Conservation (phyloP, 1,284 basidiomycete species). For the Golubevia sp. region DNA sequence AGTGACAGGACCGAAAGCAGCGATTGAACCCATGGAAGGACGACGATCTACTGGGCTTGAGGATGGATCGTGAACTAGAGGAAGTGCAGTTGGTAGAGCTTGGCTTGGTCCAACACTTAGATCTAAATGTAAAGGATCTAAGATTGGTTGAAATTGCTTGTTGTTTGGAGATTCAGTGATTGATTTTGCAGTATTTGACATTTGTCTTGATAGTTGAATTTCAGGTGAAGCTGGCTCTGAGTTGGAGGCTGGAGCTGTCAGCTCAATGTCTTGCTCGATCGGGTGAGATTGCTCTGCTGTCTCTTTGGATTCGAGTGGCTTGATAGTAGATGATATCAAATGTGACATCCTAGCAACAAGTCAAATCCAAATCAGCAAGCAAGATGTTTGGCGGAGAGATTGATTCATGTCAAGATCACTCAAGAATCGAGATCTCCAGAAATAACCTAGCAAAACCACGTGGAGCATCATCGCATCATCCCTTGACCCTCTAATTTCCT, state of each 20-base stretch:
- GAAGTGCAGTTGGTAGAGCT: not conserved
- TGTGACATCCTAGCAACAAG: too few relatives aligned
- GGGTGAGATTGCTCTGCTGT: not conserved
- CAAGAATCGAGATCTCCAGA: too few relatives aligned
- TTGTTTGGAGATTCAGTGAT: not conserved
- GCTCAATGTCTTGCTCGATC: not conserved
- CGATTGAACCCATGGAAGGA: not conserved
- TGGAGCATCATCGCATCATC: too few relatives aligned
- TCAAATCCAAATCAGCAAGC: too few relatives aligned
- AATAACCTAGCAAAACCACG: too few relatives aligned
- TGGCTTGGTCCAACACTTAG: not conserved
- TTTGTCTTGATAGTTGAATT: not conserved
- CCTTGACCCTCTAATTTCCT: too few relatives aligned
- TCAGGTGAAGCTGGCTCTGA: not conserved
- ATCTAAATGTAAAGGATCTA: not conserved
- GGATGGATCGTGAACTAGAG: too few relatives aligned
- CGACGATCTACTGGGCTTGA: not conserved
- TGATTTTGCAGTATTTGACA: not conserved
- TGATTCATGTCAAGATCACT: too few relatives aligned
- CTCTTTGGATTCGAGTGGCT: not conserved
- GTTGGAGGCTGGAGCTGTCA: not conserved
- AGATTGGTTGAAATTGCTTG: not conserved
- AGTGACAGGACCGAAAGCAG: conserved; percentile 6
- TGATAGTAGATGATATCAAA: not conserved
- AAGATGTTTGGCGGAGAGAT: too few relatives aligned